Percentiles rank a stretch among this genome's conserved stretches.
These are phyloP conservation scores for Ashbya aceris DNA, from an alignment of 1,139 yeast genomes.

Conservation along the genomic window DNA sequence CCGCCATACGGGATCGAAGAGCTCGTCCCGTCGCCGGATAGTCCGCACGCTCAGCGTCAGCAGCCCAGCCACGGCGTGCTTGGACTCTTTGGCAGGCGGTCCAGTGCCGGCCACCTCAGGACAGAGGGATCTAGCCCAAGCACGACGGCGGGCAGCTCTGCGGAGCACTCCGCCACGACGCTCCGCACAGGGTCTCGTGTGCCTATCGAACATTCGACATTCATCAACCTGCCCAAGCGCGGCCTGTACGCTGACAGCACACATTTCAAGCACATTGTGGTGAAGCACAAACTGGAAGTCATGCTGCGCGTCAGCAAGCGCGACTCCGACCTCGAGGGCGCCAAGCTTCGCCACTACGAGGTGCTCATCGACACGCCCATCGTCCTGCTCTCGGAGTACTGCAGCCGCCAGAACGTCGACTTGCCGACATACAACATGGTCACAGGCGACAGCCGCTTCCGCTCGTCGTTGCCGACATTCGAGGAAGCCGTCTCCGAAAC, in stretches of 20 bases:
- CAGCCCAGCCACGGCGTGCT: slow-evolving; percentile 20
- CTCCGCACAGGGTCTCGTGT: slow-evolving; percentile 20
- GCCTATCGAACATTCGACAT: slow-evolving; percentile 20
- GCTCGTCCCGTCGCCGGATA: slow-evolving; percentile 12
- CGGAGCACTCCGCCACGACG: slow-evolving; percentile 7
- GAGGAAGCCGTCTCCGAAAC: slow-evolving; percentile 44
- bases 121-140: slow-evolving; percentile 4
- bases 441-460: slow-evolving; percentile 26
- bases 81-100: slow-evolving; percentile 21
- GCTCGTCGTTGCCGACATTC: slow-evolving; percentile 41
- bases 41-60: slow-evolving; percentile 9
- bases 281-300: slow-evolving; percentile 69
- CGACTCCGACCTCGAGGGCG: slow-evolving; percentile 41
- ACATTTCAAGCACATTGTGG: slow-evolving; percentile 58
- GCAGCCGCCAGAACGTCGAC: slow-evolving; percentile 58
- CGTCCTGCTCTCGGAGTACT: slow-evolving; percentile 58
- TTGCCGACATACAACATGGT: slow-evolving; percentile 58
- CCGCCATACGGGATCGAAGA: slow-evolving; percentile 31
- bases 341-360: slow-evolving; percentile 71
- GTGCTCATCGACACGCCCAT: slow-evolving; percentile 86
- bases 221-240: slow-evolving; percentile 25
- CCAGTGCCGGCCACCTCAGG: slow-evolving; percentile 9
- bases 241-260: slow-evolving; percentile 59
- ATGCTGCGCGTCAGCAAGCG: slow-evolving; percentile 66
- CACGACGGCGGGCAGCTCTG: background rate